These are phyloP conservation scores for Pythium sp. DNA, from an alignment of 352 stramenopile species.

Conservation along the genomic window DNA sequence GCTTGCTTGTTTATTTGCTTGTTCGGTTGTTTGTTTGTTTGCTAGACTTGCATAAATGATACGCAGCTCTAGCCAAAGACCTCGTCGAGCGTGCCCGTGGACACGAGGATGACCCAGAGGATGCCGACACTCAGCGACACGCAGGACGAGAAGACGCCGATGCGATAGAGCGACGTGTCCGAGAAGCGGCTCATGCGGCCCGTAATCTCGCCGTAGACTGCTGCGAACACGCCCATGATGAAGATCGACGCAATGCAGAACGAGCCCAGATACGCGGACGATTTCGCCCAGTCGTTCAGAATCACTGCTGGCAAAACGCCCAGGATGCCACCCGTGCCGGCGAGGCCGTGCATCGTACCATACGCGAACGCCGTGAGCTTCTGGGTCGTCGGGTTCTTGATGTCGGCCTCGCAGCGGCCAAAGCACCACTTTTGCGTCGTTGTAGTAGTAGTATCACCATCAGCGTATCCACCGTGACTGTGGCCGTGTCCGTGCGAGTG, in stretches of 20 bases:
- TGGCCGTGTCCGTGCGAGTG: conserved; percentile 7
- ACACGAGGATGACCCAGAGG: conserved; percentile 67
- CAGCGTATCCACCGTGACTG: conserved; percentile 4
- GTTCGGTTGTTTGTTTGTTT: neutral
- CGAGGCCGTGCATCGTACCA: conserved; percentile 86
- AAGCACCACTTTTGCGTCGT: conserved; percentile 32
- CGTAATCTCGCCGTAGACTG: conserved; percentile 72
- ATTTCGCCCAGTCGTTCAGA: conserved; percentile 70
- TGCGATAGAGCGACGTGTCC: conserved; percentile 45
- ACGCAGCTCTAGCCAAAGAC: conserved; percentile 45
- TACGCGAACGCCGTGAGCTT: conserved; percentile 74
- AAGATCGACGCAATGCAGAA: conserved; percentile 87
- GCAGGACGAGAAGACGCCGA: conserved; percentile 65
- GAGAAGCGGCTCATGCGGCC: conserved; percentile 60
- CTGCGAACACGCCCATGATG: conserved; percentile 86
- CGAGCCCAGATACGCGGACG: conserved; percentile 70
- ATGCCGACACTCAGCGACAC: conserved; percentile 67
- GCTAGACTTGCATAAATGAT: conserved; percentile 4
- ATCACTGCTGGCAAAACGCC: conserved; percentile 87
- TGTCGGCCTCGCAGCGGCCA: conserved; percentile 38
- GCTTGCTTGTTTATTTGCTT: neutral
- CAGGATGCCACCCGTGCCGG: conserved; percentile 62
- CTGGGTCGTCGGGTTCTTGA: conserved; percentile 56
- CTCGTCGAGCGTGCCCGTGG: conserved; percentile 64
- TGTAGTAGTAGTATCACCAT: neutral